Base-by-base conservation (phyloP, 805 yeast species). In the Jamesozyma hellenica region DNA sequence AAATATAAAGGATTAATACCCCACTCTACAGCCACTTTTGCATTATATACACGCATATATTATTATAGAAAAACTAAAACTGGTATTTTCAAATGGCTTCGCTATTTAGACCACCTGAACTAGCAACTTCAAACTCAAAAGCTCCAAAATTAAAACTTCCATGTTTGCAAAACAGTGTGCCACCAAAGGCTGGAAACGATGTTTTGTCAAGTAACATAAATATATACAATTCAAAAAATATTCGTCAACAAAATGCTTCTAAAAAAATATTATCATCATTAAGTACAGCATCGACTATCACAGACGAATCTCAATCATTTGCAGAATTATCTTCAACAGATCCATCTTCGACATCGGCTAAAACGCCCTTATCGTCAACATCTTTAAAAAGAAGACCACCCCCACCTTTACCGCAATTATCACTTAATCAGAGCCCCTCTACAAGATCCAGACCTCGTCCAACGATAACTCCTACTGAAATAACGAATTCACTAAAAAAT, bases 81-180 rank as follows among this genome's bases (percentile, higher is more conserved):
- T n/a, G n/a, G n/a, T n/a, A n/a, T n/a, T n/a, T n/a, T 10, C 16
- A 13, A 4, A 60, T 58, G 64, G 59, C 63, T 7, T 56, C 60
- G 8, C 39, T 59, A 36, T 59, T 58, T 39, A 51, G 44, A 41
- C 74, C 72, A 3, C 75, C 76, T 0, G 70, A 69, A 12, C 50
- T 69, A 1, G 51, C 57, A 32, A 62, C 59, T 36, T 42, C 56
- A 18, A 67, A 63, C 36, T 38, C 63, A 2, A 64, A 64, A 21
- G 66, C 74, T 3, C 75, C 75, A 26, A 56, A 64, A 31, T 50
- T 70, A 32, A 65, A 65, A 27, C 64, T 71, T 16, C 74, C 76
- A 12, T 17, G 8, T 4, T 6, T 35, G 4, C 39, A 36, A 31
- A 13, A 15, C 12, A 30, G 11, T 14, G 27, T 4, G 30, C 25